Base-by-base conservation (phyloP, 768 basidiomycete genomes). In the Hygrocybe coccinea region DNA sequence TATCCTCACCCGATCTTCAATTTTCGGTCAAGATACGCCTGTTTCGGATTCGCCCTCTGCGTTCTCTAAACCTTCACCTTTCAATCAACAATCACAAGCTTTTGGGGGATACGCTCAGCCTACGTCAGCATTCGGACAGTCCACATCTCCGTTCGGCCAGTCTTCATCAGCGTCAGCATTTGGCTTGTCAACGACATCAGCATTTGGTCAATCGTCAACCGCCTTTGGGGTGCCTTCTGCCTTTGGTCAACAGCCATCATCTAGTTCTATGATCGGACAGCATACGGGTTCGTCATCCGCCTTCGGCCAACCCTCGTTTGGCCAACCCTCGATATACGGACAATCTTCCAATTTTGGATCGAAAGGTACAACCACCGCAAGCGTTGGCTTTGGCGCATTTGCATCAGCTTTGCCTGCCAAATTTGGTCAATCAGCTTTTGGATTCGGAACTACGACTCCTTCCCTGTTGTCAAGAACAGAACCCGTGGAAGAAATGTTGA, bases 241-340 rank as follows among this genome's bases (percentile, higher is more conserved):
- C 6, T 46, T 5, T 5, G 22, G 44, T n/a, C n/a, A 46, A 5
- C n/a, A 3, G 44, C n/a, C n/a, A 11, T 15, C 19, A 11, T 41
- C 24, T 17, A 10, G 22, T 36, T 22, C 19, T 33, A 29, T 8
- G 29, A 46, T 25, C 19, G 35, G 22, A 17, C 47, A 25, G 10
- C 52, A 51, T 21, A 43, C 12, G 21, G 14, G 17, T 34, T 44
- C 33, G 29, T 35, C 19, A 34, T 37, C 47, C 39, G 45, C 63
- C 9, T 54, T 67, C 10, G 38, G 66, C 62, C 57, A 57, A 46
- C 39, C 59, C 25, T 60, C 63, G 8, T 67, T 73, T 57, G 71
- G 70, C 6, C 65, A 64, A 37, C 41, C 71, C n/a, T 56, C 71
- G n/a, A 54, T 67, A 6, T 74, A 71, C 53, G 69, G 70, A 10